Evolutionary conservation across 2,329 filamentous ascomycete species (phyloP).

Genomic region (Ophiostoma fasciatum): DNA sequence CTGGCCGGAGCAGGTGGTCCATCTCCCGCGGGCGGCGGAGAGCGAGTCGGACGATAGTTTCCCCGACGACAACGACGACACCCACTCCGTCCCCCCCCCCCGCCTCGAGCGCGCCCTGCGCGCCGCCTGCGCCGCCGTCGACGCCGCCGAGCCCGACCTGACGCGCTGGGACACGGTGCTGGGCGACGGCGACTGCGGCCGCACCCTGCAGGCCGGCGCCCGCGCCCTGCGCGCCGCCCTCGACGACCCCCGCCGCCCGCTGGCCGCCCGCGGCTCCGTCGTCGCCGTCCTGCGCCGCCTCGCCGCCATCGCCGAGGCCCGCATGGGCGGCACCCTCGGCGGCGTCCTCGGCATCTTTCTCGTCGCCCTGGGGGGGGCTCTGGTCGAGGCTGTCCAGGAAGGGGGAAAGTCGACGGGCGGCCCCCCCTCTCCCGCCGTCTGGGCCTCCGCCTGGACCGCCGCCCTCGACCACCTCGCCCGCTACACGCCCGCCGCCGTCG

Average conservation of each 20-base stretch:
- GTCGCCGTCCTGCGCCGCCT: conserved; percentile 31
- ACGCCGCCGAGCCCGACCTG: conserved; percentile 45
- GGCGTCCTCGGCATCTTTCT: conserved; percentile 41
- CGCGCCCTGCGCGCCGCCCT: conserved; percentile 32
- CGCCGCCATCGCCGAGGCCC: conserved; percentile 39
- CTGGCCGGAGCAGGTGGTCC: conserved; percentile 31
- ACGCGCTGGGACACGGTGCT: conserved; percentile 49
- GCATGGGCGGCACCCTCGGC: conserved; percentile 38
- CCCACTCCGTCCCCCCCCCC: conserved; percentile 33
- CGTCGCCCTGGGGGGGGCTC: conserved; percentile 28
- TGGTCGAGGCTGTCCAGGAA: no score
- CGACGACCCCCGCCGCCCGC: conserved; percentile 13
- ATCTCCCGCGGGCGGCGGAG: conserved; percentile 20
- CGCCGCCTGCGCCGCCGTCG: conserved; percentile 34
- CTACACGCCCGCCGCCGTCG: conserved; percentile 40
- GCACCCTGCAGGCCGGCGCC: conserved; percentile 42
- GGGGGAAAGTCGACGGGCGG: no score
- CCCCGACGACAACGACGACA: conserved; percentile 3
- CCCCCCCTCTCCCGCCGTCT: conserved; percentile 22
- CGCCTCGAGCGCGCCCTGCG: conserved; percentile 40
- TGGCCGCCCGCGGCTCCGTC: conserved; percentile 29
- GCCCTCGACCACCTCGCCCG: conserved; percentile 32
- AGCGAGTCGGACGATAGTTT: conserved; percentile 19
- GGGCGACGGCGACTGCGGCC: conserved; percentile 53
- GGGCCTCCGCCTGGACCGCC: conserved; percentile 26